Base-by-base conservation (phyloP, 2,329 filamentous ascomycete species). In the Lasiodiplodia sp. region DNA sequence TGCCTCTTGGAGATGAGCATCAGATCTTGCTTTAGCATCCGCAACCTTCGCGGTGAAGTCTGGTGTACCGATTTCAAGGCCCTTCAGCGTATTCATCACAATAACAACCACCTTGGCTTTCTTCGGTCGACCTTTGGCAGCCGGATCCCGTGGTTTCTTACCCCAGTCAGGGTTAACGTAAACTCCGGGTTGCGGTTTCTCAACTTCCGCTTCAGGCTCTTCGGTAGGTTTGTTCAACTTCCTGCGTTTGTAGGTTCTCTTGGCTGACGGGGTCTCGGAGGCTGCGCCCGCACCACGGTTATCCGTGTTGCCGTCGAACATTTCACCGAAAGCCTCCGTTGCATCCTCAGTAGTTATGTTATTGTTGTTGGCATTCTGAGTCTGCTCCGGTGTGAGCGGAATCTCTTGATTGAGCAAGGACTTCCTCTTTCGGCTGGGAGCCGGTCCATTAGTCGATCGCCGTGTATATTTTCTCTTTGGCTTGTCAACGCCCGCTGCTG, bases 141-240 rank as follows among this genome's bases (percentile, higher is more conserved):
- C 69, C 62, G 28, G 72, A 70, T 72, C 73, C 25, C 60, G 37
- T 4, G 58, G 67, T 69, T 72, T 77, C 56, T 68, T 73, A n/a
- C 80, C 82, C 18, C 81, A 80, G 28, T 79, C 81, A n/a, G 82
- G 81, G 68, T 85, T 80, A 65, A 84, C 74, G 69, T 83, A 83
- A 0, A 84, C 66, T 0, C 82, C 82, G 44, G 81, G 76, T 4
- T 72, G 70, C 18, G 37, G 58, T 47, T 52, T 44, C 11, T 70
- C 67, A 2, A 11, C 49, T 7, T 52, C 23, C 16, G n/a, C 38
- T 18, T 60, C 55, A 1, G 28, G 11, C 21, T 25, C 16, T 18
- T 47, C 53, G 16, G 28, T 31, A 6, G 31, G 28, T 25, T 52
- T 49, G 4, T 25, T 28, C 16, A 21, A 25, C 18, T 63, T 28